Evolutionary conservation across 2,329 filamentous ascomycete genomes (phyloP), one percentile per base, ranked within the genome.

Genomic region (Elsinoe fawcettii): DNA sequence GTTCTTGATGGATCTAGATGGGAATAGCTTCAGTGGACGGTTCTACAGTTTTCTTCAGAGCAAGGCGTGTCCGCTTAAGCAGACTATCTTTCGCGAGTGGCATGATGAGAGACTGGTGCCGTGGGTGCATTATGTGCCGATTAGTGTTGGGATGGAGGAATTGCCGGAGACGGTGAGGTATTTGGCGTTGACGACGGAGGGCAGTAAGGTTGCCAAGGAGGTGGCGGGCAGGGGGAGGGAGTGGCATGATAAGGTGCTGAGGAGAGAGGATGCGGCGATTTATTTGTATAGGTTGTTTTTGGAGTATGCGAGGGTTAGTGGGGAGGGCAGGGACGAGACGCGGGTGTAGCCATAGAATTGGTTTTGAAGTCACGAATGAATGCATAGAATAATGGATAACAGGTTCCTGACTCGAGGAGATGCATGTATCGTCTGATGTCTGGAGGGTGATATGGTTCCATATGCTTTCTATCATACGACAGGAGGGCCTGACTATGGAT

Each of bases 221-320:
- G 18, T 64, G 14, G 63, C 63, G 9, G 51, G 41, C 39, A 51
- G 36, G 11, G 61, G 60, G 4, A 43, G 58, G 27, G 57, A 60
- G 37, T 64, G 63, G 63, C 37, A 54, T 25, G 30, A 16, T 1
- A 61, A 58, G 34, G 49, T 60, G 9, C 46, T 65, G 27, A 56
- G 61, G 34, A 53, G 30, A 27, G 56, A 59, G 11, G 61, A 63
- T 44, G 88, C 87, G 80, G 86, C 90, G 69, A 79, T 90, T 6
- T 93, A 93, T 66, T 76, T 92, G 65, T 93, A 91, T 66, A 75
- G 88, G 46, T 68, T 93, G 60, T 71, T 93, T 63, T 71, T 93
- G 18, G 88, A 93, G 73, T 93, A 87, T 85, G 87, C 79, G 2
- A 73, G 87, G 60, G 66, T 90, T 39, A 79, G 85, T 18, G 80